Percentiles rank a stretch among this genome's conserved stretches.
Evolutionary conservation across 1,284 basidiomycete species (phyloP).

Genomic region (Schizophyllum commune): DNA sequence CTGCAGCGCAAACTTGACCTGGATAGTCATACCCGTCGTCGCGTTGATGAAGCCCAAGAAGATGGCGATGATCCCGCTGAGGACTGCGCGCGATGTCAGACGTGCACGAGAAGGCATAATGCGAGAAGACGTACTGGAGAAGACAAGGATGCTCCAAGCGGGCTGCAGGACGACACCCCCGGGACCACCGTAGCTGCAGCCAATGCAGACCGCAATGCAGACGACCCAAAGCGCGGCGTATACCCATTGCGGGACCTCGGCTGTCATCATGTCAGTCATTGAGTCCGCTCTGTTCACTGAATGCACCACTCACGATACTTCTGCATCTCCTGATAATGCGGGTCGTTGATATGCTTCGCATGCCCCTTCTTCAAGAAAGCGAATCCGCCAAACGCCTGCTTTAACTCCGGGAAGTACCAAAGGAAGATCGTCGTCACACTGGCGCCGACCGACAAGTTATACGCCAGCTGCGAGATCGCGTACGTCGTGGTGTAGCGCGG

Average conservation of each 20-base stretch:
- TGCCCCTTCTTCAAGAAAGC: constrained; percentile 29
- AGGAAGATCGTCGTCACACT: constrained; percentile 41
- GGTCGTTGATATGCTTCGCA: constrained; percentile 34
- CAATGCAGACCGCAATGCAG: constrained; percentile 47
- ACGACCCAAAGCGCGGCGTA: constrained; percentile 37
- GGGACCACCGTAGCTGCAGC: constrained; percentile 39
- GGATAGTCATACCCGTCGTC: constrained; percentile 36
- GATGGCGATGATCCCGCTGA: constrained; percentile 38
- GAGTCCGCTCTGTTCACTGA: background rate
- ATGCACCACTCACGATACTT: constrained; percentile 26
- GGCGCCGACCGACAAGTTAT: constrained; percentile 42
- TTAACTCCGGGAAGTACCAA: constrained; percentile 43
- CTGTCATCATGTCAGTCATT: constrained; percentile 8
- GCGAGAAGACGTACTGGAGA: constrained; percentile 26
- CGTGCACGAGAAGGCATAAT: background rate
- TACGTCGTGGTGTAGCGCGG: constrained; percentile 47
- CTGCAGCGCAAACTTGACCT: constrained; percentile 42
- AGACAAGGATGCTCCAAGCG: constrained; percentile 45
- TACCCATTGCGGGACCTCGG: constrained; percentile 48
- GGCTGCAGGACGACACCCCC: constrained; percentile 39
- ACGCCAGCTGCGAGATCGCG: constrained; percentile 39
- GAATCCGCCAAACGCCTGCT: constrained; percentile 33
- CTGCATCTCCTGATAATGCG: constrained; percentile 44
- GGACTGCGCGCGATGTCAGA: constrained; percentile 10
- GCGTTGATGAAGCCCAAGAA: constrained; percentile 44